These are phyloP conservation scores for Ceratocystis smalleyi DNA, from an alignment of 2,329 filamentous ascomycete genomes.

Conservation along the genomic window DNA sequence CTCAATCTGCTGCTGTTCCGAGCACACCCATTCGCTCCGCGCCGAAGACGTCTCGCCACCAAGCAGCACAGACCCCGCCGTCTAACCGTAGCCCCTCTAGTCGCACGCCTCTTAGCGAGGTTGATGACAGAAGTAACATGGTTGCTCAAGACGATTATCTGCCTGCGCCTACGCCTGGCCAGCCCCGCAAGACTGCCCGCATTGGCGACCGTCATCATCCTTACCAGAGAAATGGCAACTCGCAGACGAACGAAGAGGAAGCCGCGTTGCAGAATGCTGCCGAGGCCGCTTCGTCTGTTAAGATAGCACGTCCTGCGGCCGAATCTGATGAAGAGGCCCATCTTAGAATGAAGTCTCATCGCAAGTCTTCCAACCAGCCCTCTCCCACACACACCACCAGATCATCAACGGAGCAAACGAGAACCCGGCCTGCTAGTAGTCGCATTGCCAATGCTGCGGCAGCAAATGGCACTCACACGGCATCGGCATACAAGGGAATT, in stretches of 20 bases:
- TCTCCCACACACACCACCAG: constrained; percentile 9
- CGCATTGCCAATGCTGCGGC: constrained; percentile 25
- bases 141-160: constrained; percentile 77
- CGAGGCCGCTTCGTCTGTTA: constrained; percentile 46
- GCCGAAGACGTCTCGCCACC: constrained; percentile 46
- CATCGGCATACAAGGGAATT: constrained; percentile 28
- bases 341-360: constrained; percentile 54
- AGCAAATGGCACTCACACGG: constrained; percentile 41
- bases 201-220: constrained; percentile 56
- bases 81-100: constrained; percentile 62
- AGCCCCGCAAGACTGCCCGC: constrained; percentile 77
- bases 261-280: constrained; percentile 38
- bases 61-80: constrained; percentile 67
- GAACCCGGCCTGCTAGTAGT: constrained; percentile 52
- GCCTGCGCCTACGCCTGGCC: constrained; percentile 85
- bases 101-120: constrained; percentile 80
- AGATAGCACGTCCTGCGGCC: constrained; percentile 39
- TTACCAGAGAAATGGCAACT: constrained; percentile 43
- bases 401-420: constrained; percentile 9
- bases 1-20: constrained; percentile 29
- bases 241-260: constrained; percentile 32
- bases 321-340: constrained; percentile 66
- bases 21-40: constrained; percentile 47
- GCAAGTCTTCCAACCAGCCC: constrained; percentile 36
- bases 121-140: constrained; percentile 60